Percentiles rank a stretch among this genome's conserved stretches.
Conservation (phyloP, 176 grass and related monocot species). For the Phoenix dactylifera region DNA sequence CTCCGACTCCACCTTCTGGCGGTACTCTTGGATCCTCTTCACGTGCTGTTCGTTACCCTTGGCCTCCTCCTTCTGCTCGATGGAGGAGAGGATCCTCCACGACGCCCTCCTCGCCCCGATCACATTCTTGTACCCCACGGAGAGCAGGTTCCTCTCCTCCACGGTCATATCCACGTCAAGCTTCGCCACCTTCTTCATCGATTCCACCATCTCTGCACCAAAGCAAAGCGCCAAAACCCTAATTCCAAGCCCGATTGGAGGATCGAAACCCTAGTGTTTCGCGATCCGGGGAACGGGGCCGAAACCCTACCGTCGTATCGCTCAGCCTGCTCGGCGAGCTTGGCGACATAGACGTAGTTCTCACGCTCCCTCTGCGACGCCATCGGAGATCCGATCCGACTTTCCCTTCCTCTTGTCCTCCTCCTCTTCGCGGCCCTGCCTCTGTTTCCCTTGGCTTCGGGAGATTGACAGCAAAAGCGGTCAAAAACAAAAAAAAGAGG, state of each 20-base stretch:
- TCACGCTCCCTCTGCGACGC: slow-evolving; percentile 3
- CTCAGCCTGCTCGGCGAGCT: slow-evolving; percentile 36
- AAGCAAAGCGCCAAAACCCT: neutral
- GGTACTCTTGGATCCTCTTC: slow-evolving; percentile 30
- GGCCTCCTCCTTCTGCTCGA: slow-evolving; percentile 44
- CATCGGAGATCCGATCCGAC: slow-evolving; percentile 4
- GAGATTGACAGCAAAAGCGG: no score
- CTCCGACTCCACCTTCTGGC: slow-evolving; percentile 41
- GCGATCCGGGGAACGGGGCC: neutral
- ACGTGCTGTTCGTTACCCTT: slow-evolving; percentile 40
- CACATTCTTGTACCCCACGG: slow-evolving; percentile 57
- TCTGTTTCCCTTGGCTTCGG: no score
- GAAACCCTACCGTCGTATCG: slow-evolving; percentile 28
- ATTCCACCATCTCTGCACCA: slow-evolving; percentile 49
- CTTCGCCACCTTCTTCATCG: slow-evolving; percentile 46
- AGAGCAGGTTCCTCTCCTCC: slow-evolving; percentile 57
- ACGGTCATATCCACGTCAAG: slow-evolving; percentile 37
- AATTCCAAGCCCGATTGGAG: neutral
- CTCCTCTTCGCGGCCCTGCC: no score
- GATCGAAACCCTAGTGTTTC: neutral
- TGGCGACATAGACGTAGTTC: slow-evolving; percentile 26
- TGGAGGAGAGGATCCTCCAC: slow-evolving; percentile 36
- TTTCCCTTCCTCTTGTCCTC: no score
- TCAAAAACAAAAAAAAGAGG: no score
- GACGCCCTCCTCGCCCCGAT: slow-evolving; percentile 36